Evolutionary conservation across 768 basidiomycete genomes (phyloP).

Genomic region (Podaxis sp.): DNA sequence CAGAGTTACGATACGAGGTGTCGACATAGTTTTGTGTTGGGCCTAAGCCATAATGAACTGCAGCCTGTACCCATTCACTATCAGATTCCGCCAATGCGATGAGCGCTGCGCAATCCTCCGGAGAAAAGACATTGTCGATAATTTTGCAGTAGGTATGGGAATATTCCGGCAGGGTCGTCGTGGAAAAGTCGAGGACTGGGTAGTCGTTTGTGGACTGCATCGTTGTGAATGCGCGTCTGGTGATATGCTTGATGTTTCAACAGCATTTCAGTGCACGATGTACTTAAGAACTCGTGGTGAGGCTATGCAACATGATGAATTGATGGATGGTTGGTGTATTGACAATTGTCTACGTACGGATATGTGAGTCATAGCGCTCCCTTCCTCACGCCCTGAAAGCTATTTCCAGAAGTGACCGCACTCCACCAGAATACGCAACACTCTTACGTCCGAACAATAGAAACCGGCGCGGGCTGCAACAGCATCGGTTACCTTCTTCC

Average conservation of each 20-base stretch:
- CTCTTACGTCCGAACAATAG: neutral
- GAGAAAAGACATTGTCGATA: slow-evolving; percentile 39
- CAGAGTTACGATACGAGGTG: slow-evolving; percentile 38
- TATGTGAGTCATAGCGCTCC: neutral
- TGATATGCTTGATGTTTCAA: neutral
- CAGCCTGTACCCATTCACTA: slow-evolving; percentile 36
- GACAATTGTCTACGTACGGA: neutral
- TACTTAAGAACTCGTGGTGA: neutral
- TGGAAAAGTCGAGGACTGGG: slow-evolving; percentile 36
- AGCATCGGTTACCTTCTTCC: neutral
- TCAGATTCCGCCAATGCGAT: slow-evolving; percentile 34
- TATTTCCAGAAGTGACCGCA: neutral
- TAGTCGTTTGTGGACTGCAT: neutral
- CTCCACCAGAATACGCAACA: neutral
- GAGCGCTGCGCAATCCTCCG: slow-evolving; percentile 38
- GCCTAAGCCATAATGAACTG: slow-evolving; percentile 27
- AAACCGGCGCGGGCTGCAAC: neutral
- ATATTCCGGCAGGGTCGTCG: slow-evolving; percentile 35
- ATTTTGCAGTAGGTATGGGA: slow-evolving; percentile 38
- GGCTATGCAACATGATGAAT: neutral
- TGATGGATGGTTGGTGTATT: neutral
- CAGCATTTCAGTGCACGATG: neutral
- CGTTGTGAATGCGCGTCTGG: neutral
- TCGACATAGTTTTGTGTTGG: slow-evolving; percentile 30
- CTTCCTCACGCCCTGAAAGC: neutral